Evolutionary conservation across 2,329 filamentous ascomycete genomes (phyloP).

Genomic region (Fusarium fujikuroi): DNA sequence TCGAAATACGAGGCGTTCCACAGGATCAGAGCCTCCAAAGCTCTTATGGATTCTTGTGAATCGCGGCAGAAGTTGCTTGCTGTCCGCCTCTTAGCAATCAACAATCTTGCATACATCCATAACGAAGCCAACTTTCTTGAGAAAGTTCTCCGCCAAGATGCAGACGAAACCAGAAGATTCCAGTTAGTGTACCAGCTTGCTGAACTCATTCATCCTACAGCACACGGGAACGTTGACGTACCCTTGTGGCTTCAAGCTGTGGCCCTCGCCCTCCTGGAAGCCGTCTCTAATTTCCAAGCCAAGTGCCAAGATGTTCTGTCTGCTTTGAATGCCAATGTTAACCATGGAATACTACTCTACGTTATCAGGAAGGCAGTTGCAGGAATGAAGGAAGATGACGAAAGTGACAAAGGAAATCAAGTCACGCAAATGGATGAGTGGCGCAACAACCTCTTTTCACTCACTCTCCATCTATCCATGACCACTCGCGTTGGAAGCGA

Average conservation of each 20-base stretch:
- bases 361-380: constrained; percentile 90
- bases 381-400: constrained; percentile 73
- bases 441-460: constrained; percentile 89
- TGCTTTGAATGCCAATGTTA: constrained; percentile 94
- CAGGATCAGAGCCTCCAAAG: constrained; percentile 84
- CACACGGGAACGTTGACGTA: constrained; percentile 73
- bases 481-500: constrained; percentile 80
- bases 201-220: constrained; percentile 87
- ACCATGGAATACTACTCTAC: constrained; percentile 94
- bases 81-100: constrained; percentile 85
- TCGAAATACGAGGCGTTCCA: constrained; percentile 87
- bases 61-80: constrained; percentile 80
- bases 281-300: constrained; percentile 80
- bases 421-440: constrained; percentile 82
- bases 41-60: constrained; percentile 72
- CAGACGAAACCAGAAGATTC: constrained; percentile 86
- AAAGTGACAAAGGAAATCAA: constrained; percentile 65
- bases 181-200: constrained; percentile 93
- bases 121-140: constrained; percentile 84
- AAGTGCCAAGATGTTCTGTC: constrained; percentile 85
- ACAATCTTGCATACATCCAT: constrained; percentile 91
- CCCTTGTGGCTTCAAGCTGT: constrained; percentile 84
- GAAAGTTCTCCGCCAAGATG: constrained; percentile 86
- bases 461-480: constrained; percentile 83
- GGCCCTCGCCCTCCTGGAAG: constrained; percentile 83